A percentile compares a stretch with the other conserved stretches of the same genome.
Evolutionary conservation across 2,329 filamentous ascomycete genomes (phyloP).

Genomic region (Ophiostoma sp.): DNA sequence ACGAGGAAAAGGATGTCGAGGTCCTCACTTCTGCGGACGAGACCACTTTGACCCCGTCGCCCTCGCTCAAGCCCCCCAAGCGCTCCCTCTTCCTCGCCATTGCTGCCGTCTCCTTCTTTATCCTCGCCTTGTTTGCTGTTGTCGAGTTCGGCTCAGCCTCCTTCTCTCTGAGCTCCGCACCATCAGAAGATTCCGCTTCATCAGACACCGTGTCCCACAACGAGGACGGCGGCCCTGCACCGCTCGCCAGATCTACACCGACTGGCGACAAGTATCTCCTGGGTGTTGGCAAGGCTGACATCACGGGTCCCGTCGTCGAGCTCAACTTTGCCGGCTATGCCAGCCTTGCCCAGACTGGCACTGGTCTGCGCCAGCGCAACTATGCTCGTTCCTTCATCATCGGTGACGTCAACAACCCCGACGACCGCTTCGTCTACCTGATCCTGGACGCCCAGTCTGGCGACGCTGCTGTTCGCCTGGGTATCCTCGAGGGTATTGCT

Average conservation of each 20-base stretch:
- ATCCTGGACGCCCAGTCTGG: conserved; percentile 83
- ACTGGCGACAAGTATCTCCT: conserved; percentile 45
- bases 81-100: background rate
- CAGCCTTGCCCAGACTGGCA: conserved; percentile 73
- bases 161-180: background rate
- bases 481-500: conserved; percentile 71
- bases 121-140: background rate
- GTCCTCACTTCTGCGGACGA: background rate
- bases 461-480: conserved; percentile 80
- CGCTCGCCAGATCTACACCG: conserved; percentile 28
- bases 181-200: background rate
- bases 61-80: background rate
- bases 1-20: conserved; percentile 7
- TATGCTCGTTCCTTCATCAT: conserved; percentile 89
- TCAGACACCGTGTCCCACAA: background rate
- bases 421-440: conserved; percentile 77
- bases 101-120: background rate
- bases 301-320: conserved; percentile 75
- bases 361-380: conserved; percentile 78
- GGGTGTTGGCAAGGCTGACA: conserved; percentile 54
- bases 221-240: conserved; percentile 11
- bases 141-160: background rate
- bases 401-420: conserved; percentile 58
- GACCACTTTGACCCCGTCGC: background rate
- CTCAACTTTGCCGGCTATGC: conserved; percentile 92